Base-by-base conservation (phyloP, 2,329 filamentous ascomycete species). In the Xenoacremonium recifei region DNA sequence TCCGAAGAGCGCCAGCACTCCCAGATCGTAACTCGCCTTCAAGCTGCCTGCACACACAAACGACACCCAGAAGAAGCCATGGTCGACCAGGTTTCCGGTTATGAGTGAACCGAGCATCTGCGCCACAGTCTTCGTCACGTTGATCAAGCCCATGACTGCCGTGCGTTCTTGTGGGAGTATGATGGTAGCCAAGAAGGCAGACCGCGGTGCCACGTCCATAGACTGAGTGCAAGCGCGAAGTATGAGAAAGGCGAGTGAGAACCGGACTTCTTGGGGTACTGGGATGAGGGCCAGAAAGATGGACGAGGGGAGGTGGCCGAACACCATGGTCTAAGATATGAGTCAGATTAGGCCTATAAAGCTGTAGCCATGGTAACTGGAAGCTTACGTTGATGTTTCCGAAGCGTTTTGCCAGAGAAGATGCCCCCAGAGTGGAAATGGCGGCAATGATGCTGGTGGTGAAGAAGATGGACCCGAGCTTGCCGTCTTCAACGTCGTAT, bases 251-350 rank as follows among this genome's bases (percentile, higher is more conserved):
- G 71, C 60, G 34, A 87, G 70, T 0, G 84, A 75, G 5, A 82
- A 47, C 10, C 68, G 68, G 1, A 81, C 64, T 4, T 71, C 68
- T 16, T 67, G 61, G 1, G 82, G 80, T 1, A 83, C 54, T 0
- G 81, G 78, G 17, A 89, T 79, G 16, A 88, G 62, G 12, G 77
- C 69, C 2, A 88, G 72, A 50, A 82, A 83, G 19, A 88, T 63
- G 6, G 84, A 72, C 0, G 83, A 86, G 0, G 85, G 85, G 1
- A 89, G 68, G 52, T 89, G 84, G 0, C 84, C 87, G 55, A 87
- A 85, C 7, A 86, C 83, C 85, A 89, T 89, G 2, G 84, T 87
- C 70, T 81, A 47, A 1, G n/a, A n/a, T n/a, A n/a, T n/a, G n/a
- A 13, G n/a, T 15, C 4, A 41, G 5, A 42, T 45, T 39, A 18